Evolutionary conservation across 805 yeast species (phyloP).

Genomic region (Starmera caribaea): DNA sequence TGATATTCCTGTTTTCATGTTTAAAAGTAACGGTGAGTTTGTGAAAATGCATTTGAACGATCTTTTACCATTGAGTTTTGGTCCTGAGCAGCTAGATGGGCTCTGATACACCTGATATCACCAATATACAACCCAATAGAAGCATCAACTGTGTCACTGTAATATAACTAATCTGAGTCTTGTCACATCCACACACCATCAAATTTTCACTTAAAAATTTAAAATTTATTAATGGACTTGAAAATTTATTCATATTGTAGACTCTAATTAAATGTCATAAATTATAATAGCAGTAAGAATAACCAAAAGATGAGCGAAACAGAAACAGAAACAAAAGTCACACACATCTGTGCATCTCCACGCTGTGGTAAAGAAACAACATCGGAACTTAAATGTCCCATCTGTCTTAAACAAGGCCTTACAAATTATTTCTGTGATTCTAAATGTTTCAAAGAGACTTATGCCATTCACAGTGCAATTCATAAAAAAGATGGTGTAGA

Average conservation of each 20-base stretch:
- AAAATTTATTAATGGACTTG: too few species aligned
- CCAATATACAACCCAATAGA: not conserved
- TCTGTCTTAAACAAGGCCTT: conserved; percentile 69
- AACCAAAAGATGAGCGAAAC: not conserved
- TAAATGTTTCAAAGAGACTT: conserved; percentile 65
- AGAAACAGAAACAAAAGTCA: too few species aligned
- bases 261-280: not conserved
- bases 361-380: conserved; percentile 79
- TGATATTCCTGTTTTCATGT: conserved; percentile 60
- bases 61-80: conserved; percentile 76
- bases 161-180: too few species aligned
- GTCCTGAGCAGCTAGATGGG: conserved; percentile 44
- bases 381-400: conserved; percentile 78
- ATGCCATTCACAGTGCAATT: conserved; percentile 64
- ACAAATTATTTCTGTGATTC: conserved; percentile 72
- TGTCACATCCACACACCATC: too few species aligned
- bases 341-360: conserved; percentile 54
- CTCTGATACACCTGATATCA: not conserved
- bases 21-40: conserved; percentile 40
- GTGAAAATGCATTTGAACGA: conserved; percentile 44
- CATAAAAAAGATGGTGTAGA: conserved; percentile 57
- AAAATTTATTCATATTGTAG: too few species aligned
- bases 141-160: not conserved
- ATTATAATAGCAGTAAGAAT: not conserved
- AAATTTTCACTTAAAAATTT: too few species aligned